Evolutionary conservation across 2,329 filamentous ascomycete species (phyloP).

Genomic region (Fusarium graminum): DNA sequence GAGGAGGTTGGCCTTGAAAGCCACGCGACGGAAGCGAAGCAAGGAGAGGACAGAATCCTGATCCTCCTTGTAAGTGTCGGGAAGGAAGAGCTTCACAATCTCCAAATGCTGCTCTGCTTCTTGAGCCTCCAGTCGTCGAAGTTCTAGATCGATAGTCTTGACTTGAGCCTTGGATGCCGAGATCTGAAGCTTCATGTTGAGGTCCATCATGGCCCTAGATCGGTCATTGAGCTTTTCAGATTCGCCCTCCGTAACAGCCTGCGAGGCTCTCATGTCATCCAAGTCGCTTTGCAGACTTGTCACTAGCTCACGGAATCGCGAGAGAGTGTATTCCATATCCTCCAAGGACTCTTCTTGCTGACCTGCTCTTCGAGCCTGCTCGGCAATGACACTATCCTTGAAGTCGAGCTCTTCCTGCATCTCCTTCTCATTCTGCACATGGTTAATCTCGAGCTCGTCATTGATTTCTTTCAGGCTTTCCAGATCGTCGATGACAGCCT

Average conservation of each 20-base stretch:
- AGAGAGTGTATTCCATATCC: conserved; percentile 91
- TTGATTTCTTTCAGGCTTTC: conserved; percentile 92
- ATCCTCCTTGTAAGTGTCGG: conserved; percentile 84
- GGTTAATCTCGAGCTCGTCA: conserved; percentile 93
- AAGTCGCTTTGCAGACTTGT: conserved; percentile 86
- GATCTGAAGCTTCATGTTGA: conserved; percentile 93
- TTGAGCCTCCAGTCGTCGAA: conserved; percentile 87
- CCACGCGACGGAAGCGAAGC: conserved; percentile 86
- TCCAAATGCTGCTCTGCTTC: conserved; percentile 89
- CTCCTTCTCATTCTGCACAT: conserved; percentile 92
- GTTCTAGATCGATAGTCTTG: conserved; percentile 93
- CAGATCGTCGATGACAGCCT: conserved; percentile 85
- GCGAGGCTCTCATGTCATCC: conserved; percentile 91
- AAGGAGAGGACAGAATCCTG: conserved; percentile 89
- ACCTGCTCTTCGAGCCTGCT: conserved; percentile 78
- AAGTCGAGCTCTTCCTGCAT: conserved; percentile 94
- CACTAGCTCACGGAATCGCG: conserved; percentile 89
- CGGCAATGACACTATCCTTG: conserved; percentile 85
- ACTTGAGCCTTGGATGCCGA: conserved; percentile 92
- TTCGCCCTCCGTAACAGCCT: conserved; percentile 92
- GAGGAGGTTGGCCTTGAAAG: conserved; percentile 87
- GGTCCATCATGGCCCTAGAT: conserved; percentile 94
- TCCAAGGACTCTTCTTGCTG: conserved; percentile 85
- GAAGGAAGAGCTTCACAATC: conserved; percentile 90
- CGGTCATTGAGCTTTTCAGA: conserved; percentile 90